phyloP scores from a whole-genome alignment of 805 yeast species.

The Pichia nanzhaoensis region DNA sequence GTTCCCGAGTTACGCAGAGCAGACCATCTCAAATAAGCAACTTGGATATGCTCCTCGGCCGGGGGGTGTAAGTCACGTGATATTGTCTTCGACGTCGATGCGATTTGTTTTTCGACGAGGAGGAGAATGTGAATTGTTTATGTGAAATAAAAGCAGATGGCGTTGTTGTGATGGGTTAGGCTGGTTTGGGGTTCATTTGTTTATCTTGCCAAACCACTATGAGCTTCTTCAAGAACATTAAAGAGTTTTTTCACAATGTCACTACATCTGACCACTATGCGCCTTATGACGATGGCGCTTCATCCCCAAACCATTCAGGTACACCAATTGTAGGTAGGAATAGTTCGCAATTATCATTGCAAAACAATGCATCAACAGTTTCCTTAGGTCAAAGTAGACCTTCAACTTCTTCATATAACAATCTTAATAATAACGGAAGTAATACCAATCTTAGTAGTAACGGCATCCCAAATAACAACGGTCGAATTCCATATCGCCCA shows the following conservation, averaged over 20 bases:
- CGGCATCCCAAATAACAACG: constrained; percentile 17
- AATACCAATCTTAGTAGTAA: constrained; percentile 11
- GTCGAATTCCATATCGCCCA: constrained; percentile 33
- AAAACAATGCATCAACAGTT: constrained; percentile 23
- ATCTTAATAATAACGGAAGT: constrained; percentile 4
- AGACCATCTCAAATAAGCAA: neutral
- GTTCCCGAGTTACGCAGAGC: no score
- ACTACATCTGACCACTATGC: constrained; percentile 59
- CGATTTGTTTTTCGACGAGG: neutral
- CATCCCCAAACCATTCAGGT: constrained; percentile 24
- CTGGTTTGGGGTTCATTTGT: neutral
- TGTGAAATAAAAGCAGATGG: no score
- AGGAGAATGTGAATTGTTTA: no score
- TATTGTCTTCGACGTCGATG: no score
- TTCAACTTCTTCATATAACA: constrained; percentile 26
- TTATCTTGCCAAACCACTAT: constrained; percentile 6
- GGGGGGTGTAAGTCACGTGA: no score
- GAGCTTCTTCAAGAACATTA: constrained; percentile 27
- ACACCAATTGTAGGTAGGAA: constrained; percentile 19
- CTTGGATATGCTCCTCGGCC: neutral
- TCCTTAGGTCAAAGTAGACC: constrained; percentile 35
- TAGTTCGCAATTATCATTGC: constrained; percentile 21
- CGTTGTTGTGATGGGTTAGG: neutral
- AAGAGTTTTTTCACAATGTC: constrained; percentile 39
- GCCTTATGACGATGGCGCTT: constrained; percentile 35